Conservation (phyloP, 106 monocot genomes). For the Dioscorea alata region DNA sequence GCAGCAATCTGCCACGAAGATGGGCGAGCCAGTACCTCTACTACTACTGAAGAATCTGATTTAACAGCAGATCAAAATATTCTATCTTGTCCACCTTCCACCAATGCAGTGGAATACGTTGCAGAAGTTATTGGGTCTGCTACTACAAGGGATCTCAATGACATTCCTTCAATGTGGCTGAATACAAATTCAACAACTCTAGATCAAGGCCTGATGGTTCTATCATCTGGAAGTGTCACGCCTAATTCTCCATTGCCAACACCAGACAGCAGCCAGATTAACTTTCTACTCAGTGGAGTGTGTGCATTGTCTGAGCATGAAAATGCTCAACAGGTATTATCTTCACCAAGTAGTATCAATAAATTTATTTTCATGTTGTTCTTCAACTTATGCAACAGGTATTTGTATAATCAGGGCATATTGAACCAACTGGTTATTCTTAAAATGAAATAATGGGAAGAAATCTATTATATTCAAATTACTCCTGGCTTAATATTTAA, state of each 20-base stretch:
- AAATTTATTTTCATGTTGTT: neutral
- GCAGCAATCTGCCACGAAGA: conserved; percentile 12
- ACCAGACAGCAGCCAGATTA: conserved; percentile 40
- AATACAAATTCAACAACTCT: conserved; percentile 7
- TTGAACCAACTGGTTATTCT: no score
- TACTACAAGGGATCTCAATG: conserved; percentile 12
- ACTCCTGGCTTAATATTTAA: no score
- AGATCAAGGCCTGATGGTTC: conserved; percentile 26
- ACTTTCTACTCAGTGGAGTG: conserved; percentile 30
- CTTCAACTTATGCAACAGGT: no score
- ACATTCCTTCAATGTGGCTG: conserved; percentile 5
- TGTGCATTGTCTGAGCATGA: conserved; percentile 47
- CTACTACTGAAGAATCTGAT: conserved; percentile 20
- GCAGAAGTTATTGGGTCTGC: conserved; percentile 12
- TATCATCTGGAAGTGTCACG: conserved; percentile 51
- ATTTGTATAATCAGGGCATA: no score
- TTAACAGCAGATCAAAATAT: conserved; percentile 15
- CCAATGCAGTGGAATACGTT: conserved; percentile 5
- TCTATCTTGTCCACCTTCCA: conserved; percentile 9
- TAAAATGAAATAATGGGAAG: no score
- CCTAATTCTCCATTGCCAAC: conserved; percentile 63
- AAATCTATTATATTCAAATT: no score
- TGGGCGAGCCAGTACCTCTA: conserved; percentile 8
- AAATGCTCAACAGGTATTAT: conserved; percentile 72
- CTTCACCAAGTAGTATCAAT: neutral